These are phyloP conservation scores for Pestalotiopsis sp. DNA, from an alignment of 2,329 filamentous ascomycete species.

Conservation along the genomic window DNA sequence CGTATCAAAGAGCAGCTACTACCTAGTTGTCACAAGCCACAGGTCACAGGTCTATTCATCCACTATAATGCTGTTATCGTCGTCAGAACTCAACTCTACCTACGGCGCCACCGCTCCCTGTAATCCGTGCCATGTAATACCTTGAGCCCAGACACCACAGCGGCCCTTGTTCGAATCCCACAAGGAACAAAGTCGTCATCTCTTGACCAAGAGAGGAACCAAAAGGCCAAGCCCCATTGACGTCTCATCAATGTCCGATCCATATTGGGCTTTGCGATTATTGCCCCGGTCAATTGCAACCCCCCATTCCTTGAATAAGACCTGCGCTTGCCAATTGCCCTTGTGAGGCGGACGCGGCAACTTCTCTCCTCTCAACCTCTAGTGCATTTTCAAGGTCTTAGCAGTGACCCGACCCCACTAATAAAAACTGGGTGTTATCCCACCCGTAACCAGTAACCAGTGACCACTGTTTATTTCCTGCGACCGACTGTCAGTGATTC, in stretches of 20 bases:
- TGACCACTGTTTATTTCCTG: too few relatives aligned
- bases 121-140: not conserved
- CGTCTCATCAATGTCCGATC: not conserved
- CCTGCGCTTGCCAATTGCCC: not conserved
- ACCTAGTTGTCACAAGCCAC: too few relatives aligned
- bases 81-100: too few relatives aligned
- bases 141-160: not conserved
- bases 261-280: not conserved
- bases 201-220: not conserved
- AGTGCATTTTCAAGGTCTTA: not conserved
- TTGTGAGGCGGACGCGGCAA: constrained; percentile 6
- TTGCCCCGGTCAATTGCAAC: not conserved
- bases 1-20: too few relatives aligned
- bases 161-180: not conserved
- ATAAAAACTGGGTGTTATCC: too few relatives aligned
- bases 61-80: too few relatives aligned
- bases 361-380: not conserved
- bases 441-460: too few relatives aligned
- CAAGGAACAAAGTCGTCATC: not conserved
- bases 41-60: too few relatives aligned
- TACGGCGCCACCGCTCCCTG: not conserved
- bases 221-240: not conserved
- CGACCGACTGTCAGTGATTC: too few relatives aligned
- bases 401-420: not conserved
- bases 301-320: not conserved